Percentiles rank a stretch among this genome's conserved stretches.
phyloP scores from a whole-genome alignment of 495 filamentous ascomycete species.

The Podospora bellae-mahoneyi region DNA sequence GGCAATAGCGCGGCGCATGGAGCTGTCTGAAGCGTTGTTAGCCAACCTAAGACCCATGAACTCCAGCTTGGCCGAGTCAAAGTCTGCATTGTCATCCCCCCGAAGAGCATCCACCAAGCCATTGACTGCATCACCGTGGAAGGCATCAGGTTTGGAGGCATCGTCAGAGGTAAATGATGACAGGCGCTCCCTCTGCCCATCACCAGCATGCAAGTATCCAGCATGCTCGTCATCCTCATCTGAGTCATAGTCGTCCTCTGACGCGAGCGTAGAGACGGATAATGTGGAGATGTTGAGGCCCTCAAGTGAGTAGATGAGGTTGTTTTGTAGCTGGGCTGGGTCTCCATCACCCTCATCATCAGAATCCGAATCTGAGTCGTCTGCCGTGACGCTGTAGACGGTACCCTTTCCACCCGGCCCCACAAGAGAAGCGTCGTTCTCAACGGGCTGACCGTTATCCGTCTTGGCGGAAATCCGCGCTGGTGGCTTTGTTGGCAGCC shows the following conservation, averaged over 20 bases:
- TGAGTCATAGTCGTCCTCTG: conserved; percentile 39
- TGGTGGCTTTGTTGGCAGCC: conserved; percentile 28
- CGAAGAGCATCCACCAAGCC: conserved; percentile 79
- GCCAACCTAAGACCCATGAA: conserved; percentile 84
- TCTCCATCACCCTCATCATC: conserved; percentile 49
- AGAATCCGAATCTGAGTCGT: conserved; percentile 48
- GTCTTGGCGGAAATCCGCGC: conserved; percentile 39
- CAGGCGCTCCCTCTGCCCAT: conserved; percentile 42
- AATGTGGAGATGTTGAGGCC: conserved; percentile 66
- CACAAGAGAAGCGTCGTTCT: conserved; percentile 54
- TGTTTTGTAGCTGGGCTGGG: conserved; percentile 36
- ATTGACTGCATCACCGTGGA: conserved; percentile 82
- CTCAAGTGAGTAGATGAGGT: conserved; percentile 65
- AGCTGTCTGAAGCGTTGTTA: conserved; percentile 80
- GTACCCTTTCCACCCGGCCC: conserved; percentile 55
- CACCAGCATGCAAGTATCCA: conserved; percentile 17
- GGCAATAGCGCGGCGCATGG: conserved; percentile 81
- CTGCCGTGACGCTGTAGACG: conserved; percentile 41
- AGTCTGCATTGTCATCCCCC: conserved; percentile 55
- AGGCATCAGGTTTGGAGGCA: conserved; percentile 53
- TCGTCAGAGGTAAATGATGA: conserved; percentile 53
- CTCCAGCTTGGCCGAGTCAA: conserved; percentile 86
- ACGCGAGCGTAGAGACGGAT: conserved; percentile 65
- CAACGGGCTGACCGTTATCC: conserved; percentile 37
- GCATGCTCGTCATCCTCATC: conserved; percentile 35